These are phyloP conservation scores for Nepenthes gracilis DNA, from an alignment of 148 eudicot genomes.

Conservation along the genomic window DNA sequence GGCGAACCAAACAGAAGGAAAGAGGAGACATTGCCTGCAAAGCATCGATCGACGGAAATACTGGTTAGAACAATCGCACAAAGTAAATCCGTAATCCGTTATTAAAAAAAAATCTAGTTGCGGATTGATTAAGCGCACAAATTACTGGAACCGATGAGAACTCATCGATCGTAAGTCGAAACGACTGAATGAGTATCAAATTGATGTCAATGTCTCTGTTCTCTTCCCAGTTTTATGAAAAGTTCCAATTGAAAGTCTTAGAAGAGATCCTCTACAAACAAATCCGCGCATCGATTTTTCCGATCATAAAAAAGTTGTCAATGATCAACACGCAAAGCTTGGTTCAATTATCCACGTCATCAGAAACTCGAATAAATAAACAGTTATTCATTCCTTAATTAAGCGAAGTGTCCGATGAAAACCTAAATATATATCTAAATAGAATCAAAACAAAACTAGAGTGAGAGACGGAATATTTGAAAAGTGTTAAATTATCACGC, in stretches of 20 bases:
- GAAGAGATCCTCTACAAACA: too few species aligned
- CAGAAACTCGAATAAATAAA: background rate
- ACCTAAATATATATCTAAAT: too few species aligned
- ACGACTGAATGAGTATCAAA: too few species aligned
- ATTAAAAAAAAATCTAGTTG: too few species aligned
- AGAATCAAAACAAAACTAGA: background rate
- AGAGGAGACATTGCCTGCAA: conserved; percentile 62
- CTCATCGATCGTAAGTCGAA: background rate
- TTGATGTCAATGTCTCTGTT: too few species aligned
- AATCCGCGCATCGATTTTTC: too few species aligned
- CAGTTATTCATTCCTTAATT: background rate
- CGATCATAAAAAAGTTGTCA: too few species aligned
- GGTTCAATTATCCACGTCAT: too few species aligned
- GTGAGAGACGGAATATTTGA: background rate
- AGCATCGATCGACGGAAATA: background rate
- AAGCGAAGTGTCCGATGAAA: background rate
- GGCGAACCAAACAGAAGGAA: conserved; percentile 43
- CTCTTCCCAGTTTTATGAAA: too few species aligned
- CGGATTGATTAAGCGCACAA: background rate
- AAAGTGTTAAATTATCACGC: background rate
- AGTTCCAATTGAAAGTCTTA: too few species aligned
- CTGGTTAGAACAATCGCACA: background rate
- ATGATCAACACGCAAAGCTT: too few species aligned
- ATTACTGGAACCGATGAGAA: background rate
- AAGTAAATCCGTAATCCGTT: too few species aligned